A percentile compares a stretch with the other conserved stretches of the same genome.
Evolutionary conservation across 1,284 basidiomycete species (phyloP).

Genomic region (Fomitopsis schrenkii): DNA sequence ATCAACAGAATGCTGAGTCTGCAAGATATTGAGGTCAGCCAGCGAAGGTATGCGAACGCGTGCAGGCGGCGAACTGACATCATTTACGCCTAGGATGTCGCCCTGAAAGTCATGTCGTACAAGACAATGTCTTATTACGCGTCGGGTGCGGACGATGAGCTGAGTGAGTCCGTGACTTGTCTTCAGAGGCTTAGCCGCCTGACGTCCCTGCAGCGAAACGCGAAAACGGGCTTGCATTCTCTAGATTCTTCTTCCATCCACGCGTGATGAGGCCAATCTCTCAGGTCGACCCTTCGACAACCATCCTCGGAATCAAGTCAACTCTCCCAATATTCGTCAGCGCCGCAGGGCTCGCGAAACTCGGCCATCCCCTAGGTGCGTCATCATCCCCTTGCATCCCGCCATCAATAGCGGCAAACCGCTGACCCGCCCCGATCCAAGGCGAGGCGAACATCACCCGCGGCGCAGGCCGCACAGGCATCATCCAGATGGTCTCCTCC

Average conservation of each 20-base stretch:
- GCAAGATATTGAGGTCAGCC: slow-evolving; percentile 69
- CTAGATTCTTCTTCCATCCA: slow-evolving; percentile 79
- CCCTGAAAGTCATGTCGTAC: slow-evolving; percentile 62
- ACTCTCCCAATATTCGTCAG: slow-evolving; percentile 84
- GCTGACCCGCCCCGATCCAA: not conserved
- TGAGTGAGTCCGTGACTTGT: slow-evolving; percentile 45
- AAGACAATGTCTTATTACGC: slow-evolving; percentile 81
- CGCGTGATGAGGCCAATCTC: slow-evolving; percentile 74
- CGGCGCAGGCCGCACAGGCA: slow-evolving; percentile 63
- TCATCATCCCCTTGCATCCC: not conserved
- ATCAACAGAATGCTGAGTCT: slow-evolving; percentile 69
- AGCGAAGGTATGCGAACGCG: not conserved
- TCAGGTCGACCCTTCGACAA: slow-evolving; percentile 69
- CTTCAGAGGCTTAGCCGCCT: slow-evolving; percentile 3
- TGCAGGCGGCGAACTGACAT: not conserved
- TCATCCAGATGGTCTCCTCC: slow-evolving; percentile 87
- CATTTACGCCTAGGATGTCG: slow-evolving; percentile 37
- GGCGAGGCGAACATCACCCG: slow-evolving; percentile 80
- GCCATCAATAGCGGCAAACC: slow-evolving; percentile 7
- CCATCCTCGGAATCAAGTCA: slow-evolving; percentile 70
- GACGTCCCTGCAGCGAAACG: slow-evolving; percentile 39
- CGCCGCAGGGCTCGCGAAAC: slow-evolving; percentile 82
- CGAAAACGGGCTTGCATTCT: slow-evolving; percentile 74
- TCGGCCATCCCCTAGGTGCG: slow-evolving; percentile 78
- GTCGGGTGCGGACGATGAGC: slow-evolving; percentile 79